phyloP scores from a whole-genome alignment of 768 basidiomycete genomes.

The Podaxis sp. region DNA sequence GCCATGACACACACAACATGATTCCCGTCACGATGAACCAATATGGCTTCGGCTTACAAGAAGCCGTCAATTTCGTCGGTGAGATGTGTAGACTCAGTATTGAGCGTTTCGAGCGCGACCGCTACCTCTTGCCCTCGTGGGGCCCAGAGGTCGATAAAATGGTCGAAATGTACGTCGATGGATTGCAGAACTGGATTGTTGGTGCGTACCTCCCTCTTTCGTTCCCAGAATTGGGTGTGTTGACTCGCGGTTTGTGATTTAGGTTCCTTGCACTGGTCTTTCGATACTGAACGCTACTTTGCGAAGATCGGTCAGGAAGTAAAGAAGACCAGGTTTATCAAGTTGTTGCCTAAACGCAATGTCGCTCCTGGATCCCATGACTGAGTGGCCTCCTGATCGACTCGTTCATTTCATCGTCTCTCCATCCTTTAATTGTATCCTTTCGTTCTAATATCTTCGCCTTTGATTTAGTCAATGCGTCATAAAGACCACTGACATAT shows the following conservation, averaged over 20 bases:
- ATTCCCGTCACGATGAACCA: slow-evolving; percentile 64
- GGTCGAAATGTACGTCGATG: slow-evolving; percentile 56
- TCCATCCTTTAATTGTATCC: neutral
- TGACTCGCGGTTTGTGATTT: neutral
- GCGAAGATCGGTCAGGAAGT: slow-evolving; percentile 53
- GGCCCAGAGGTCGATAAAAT: slow-evolving; percentile 55
- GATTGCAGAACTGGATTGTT: slow-evolving; percentile 69
- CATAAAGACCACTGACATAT: neutral
- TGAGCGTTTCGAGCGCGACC: slow-evolving; percentile 48
- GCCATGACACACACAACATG: slow-evolving; percentile 72
- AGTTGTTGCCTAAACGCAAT: slow-evolving; percentile 39
- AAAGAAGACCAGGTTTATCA: slow-evolving; percentile 51
- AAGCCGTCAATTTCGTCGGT: slow-evolving; percentile 64
- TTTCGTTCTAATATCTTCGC: neutral
- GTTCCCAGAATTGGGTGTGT: no score
- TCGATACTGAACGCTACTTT: slow-evolving; percentile 67
- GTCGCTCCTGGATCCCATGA: neutral
- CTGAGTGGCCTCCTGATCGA: neutral
- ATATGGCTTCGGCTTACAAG: slow-evolving; percentile 54
- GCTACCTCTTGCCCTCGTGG: slow-evolving; percentile 58
- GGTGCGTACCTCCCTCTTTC: slow-evolving; percentile 32
- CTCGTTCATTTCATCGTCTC: neutral
- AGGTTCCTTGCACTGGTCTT: slow-evolving; percentile 69
- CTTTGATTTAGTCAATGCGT: neutral
- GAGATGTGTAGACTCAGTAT: slow-evolving; percentile 57